Evolutionary conservation across 345 rosid species (phyloP).

Genomic region (Nasturtium officinale): DNA sequence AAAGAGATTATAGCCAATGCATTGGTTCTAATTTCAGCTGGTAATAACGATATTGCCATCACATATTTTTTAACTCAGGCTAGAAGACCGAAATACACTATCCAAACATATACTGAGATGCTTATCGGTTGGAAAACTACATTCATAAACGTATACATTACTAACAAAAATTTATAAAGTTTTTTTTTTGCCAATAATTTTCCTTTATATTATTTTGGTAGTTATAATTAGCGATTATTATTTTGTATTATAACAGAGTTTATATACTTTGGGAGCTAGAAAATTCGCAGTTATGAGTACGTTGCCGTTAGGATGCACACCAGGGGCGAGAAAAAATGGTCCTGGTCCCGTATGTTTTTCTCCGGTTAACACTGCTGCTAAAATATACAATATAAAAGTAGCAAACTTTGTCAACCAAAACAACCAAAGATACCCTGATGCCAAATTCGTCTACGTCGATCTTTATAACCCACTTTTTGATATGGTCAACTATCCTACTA

Average conservation of each 20-base stretch:
- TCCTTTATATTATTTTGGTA: neutral
- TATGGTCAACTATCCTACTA: constrained; percentile 9
- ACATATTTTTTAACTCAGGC: constrained; percentile 44
- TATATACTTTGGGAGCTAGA: constrained; percentile 37
- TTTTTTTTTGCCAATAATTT: neutral
- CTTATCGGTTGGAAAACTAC: constrained; percentile 35
- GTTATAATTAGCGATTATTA: neutral
- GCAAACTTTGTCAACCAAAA: constrained; percentile 20
- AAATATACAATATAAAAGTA: constrained; percentile 28
- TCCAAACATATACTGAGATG: constrained; percentile 52
- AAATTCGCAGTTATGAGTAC: constrained; percentile 36
- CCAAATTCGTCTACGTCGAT: constrained; percentile 27
- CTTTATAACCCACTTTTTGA: constrained; percentile 27
- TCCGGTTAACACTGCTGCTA: constrained; percentile 19
- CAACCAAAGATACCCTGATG: constrained; percentile 7
- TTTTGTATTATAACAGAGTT: constrained; percentile 8
- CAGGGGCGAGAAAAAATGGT: constrained; percentile 14
- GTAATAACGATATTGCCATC: constrained; percentile 62
- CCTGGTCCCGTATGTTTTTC: constrained; percentile 19
- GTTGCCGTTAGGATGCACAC: constrained; percentile 39
- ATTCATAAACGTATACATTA: constrained; percentile 48
- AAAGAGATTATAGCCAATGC: constrained; percentile 45
- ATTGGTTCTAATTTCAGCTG: constrained; percentile 43
- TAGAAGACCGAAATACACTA: constrained; percentile 28
- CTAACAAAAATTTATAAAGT: too few relatives aligned